Evolutionary conservation across 78 protist species (phyloP), one percentile per base, ranked within the genome.

Genomic region (Dictyostelium purpureum): DNA sequence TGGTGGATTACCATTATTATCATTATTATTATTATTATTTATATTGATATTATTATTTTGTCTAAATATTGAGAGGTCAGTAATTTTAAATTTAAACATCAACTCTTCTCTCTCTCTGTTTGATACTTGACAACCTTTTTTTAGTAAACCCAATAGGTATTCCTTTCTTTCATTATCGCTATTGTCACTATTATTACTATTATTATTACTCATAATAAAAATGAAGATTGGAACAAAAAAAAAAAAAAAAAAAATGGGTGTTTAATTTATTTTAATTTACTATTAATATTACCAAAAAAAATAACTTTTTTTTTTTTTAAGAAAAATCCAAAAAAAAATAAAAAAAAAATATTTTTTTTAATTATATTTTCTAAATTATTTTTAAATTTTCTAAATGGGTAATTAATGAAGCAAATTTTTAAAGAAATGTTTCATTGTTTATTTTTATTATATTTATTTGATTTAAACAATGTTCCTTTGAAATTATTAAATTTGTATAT

Each of bases 51-150:
- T 31, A 76, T 24, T 5, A 35, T 54, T 10, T 4, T 6, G 5
- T 51, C 77, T 52, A 47, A 35, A 71, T 12, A 45, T 5, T 28
- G 79, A 45, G 24, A 71, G 28, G 35, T 75, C 81, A 75, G 18
- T 37, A 12, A 70, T 67, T 38, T 82, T 82, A 38, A 28, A 82
- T 37, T 37, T 67, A 31, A 69, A 69, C 51, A 56, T 71, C 54
- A 82, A 57, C 31, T 71, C 78, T 14, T 82, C 69, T 82, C 90
- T 82, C 26, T 82, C 90, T 56, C 90, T 67, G 70, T 71, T 82
- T 40, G 80, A 28, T 49, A 82, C 26, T 26, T 70, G 61, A 38
- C n/a, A 21, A n/a, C 79, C 90, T 37, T 37, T 54, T 47, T 70
- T 82, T 82, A 59, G 26, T 42, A 70, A 61, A 7, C 43, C 47